Percentiles rank a stretch among this genome's conserved stretches.
These are phyloP conservation scores for Psilocybe sp. DNA, from an alignment of 768 basidiomycete species.

Conservation along the genomic window DNA sequence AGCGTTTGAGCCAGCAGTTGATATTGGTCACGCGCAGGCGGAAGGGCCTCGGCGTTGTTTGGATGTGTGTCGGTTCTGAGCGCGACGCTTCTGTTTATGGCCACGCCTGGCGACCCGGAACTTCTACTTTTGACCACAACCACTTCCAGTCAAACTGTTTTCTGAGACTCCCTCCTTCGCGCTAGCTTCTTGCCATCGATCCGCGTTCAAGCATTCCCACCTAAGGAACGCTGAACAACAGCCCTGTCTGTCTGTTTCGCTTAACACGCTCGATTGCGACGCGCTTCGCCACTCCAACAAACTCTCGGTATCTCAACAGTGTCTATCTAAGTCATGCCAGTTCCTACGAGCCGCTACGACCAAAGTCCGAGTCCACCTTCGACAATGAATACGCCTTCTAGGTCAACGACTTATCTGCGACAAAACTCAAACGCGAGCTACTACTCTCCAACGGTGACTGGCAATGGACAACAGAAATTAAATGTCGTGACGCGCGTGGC, in stretches of 20 bases:
- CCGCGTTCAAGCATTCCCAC: neutral
- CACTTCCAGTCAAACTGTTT: neutral
- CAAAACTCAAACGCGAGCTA: constrained; percentile 31
- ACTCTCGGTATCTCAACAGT: no score
- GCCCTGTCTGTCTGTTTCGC: no score
- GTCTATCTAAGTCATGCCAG: constrained; percentile 14
- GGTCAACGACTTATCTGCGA: constrained; percentile 15
- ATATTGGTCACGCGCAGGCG: neutral
- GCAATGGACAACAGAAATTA: constrained; percentile 42
- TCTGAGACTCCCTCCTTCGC: neutral
- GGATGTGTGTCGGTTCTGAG: constrained; percentile 15
- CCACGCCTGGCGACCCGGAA: constrained; percentile 15
- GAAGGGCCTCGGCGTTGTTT: constrained; percentile 16
- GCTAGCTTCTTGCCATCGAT: neutral
- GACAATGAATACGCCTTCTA: constrained; percentile 18
- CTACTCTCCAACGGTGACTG: constrained; percentile 42
- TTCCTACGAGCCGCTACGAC: constrained; percentile 20
- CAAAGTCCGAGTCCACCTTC: constrained; percentile 22
- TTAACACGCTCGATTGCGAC: no score
- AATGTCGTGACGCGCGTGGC: constrained; percentile 74
- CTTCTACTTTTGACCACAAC: constrained; percentile 7
- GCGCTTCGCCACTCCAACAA: no score
- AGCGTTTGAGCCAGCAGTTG: neutral
- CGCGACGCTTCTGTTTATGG: constrained; percentile 19
- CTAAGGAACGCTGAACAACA: no score